phyloP scores from a whole-genome alignment of 2,329 filamentous ascomycete genomes.

The Dendrostoma leiphaemia region DNA sequence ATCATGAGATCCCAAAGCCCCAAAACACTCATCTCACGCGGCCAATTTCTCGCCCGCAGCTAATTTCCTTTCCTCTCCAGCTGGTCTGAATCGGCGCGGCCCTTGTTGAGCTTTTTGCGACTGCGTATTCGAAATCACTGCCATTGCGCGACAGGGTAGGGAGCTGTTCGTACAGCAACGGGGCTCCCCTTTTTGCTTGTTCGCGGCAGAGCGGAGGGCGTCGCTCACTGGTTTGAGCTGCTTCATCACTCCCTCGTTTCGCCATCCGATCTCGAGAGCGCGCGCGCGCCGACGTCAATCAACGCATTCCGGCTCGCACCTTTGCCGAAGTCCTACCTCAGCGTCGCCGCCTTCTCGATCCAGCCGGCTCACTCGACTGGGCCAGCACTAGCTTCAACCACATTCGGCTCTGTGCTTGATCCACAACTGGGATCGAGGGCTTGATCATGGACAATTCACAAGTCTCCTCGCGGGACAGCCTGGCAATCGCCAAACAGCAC shows the following conservation, averaged over 20 bases:
- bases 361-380: background rate
- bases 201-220: constrained; percentile 3
- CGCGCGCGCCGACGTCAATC: background rate
- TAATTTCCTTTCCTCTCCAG: constrained; percentile 19
- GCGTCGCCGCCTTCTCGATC: background rate
- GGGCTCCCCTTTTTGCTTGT: too few species aligned
- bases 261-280: constrained; percentile 4
- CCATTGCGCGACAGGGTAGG: background rate
- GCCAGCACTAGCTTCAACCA: background rate
- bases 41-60: constrained; percentile 10
- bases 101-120: constrained; percentile 6
- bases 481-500: constrained; percentile 30
- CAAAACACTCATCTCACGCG: constrained; percentile 12
- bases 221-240: constrained; percentile 18
- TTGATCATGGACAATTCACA: constrained; percentile 24
- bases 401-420: background rate
- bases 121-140: background rate
- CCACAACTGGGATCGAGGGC: background rate
- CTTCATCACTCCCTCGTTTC: constrained; percentile 1
- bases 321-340: background rate
- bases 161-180: too few species aligned
- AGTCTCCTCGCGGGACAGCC: constrained; percentile 25
- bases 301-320: background rate
- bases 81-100: constrained; percentile 14
- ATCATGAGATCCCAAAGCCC: constrained; percentile 10